phyloP scores from a whole-genome alignment of 106 monocot genomes.

The Amphibolis antarctica region DNA sequence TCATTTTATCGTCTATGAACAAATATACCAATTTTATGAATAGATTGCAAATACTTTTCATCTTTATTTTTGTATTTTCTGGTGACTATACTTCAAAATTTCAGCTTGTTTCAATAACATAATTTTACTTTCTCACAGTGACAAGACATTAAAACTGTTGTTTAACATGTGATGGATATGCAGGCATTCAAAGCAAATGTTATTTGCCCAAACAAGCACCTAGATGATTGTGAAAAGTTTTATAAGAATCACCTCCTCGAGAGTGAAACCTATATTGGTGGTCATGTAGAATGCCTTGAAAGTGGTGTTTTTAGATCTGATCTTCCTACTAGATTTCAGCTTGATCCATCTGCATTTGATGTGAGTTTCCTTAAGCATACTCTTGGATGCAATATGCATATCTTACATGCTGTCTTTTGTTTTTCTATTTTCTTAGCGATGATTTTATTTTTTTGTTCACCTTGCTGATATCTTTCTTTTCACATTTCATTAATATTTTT shows the following conservation, averaged over 20 bases:
- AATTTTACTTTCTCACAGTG: too few species aligned
- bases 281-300: constrained; percentile 98
- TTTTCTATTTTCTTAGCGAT: too few species aligned
- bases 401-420: neutral
- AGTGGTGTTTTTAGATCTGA: constrained; percentile 98
- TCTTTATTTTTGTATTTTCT: too few species aligned
- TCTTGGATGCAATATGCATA: neutral
- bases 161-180: neutral
- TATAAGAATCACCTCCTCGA: constrained; percentile 81
- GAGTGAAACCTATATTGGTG: constrained; percentile 98
- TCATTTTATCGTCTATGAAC: too few species aligned
- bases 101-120: too few species aligned
- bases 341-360: constrained; percentile 85
- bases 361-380: constrained; percentile 23
- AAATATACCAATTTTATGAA: too few species aligned
- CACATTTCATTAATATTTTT: too few species aligned
- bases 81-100: too few species aligned
- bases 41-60: too few species aligned
- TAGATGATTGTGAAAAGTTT: constrained; percentile 77
- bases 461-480: too few species aligned
- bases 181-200: constrained; percentile 90
- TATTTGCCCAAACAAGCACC: constrained; percentile 97
- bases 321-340: constrained; percentile 90
- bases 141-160: too few species aligned
- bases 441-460: too few species aligned